Conservation (phyloP, 2,329 filamentous ascomycete species). For the Tolypocladium inflatum region DNA sequence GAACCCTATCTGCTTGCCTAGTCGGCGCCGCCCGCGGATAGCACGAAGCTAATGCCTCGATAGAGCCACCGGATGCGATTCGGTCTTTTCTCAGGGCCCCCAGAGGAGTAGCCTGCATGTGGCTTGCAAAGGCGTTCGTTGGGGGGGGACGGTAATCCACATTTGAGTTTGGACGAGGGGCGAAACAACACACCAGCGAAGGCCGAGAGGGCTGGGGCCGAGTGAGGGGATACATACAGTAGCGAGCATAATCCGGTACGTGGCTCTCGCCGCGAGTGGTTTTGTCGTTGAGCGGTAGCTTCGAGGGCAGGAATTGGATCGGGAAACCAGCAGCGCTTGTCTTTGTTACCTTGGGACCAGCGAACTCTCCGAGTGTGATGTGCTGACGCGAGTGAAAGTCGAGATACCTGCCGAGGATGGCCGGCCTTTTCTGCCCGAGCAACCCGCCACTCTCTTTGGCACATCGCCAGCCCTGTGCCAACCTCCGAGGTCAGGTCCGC, state of each 20-base stretch:
- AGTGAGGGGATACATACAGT: conserved; percentile 17
- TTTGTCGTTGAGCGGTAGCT: conserved; percentile 18
- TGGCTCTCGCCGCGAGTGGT: conserved; percentile 16
- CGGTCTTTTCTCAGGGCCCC: conserved; percentile 60
- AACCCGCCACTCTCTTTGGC: background rate
- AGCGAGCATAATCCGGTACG: conserved; percentile 25
- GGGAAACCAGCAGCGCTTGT: conserved; percentile 12
- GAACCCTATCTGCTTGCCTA: background rate
- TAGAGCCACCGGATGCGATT: conserved; percentile 73
- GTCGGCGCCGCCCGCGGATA: background rate
- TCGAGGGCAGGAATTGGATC: conserved; percentile 17
- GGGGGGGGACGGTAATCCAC: conserved; percentile 1
- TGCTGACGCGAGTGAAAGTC: background rate
- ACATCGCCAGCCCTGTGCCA: background rate
- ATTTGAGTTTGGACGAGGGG: conserved; percentile 2
- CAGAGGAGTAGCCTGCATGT: conserved; percentile 40
- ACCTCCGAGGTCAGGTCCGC: background rate
- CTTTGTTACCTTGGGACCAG: background rate
- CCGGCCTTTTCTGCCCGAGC: background rate
- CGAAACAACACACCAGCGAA: background rate
- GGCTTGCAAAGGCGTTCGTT: conserved; percentile 1
- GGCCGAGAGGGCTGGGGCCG: conserved; percentile 4
- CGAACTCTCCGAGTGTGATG: background rate
- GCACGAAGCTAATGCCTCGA: conserved; percentile 12
- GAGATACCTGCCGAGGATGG: background rate